These are phyloP conservation scores for Exophiala xenobiotica DNA, from an alignment of 2,329 filamentous ascomycete species.

Conservation along the genomic window DNA sequence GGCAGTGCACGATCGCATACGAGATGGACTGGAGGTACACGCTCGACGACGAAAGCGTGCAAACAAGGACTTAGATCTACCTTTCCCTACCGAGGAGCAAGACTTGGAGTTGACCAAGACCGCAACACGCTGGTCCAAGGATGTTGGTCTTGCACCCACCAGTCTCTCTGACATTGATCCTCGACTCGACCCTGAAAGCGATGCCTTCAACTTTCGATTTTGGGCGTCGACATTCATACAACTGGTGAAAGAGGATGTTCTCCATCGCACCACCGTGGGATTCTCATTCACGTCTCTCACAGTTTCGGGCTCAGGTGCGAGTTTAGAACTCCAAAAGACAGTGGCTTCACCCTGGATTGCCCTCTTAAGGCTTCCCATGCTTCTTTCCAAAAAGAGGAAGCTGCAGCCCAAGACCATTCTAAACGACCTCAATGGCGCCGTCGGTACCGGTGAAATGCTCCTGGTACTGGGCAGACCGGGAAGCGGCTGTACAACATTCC, in stretches of 20 bases:
- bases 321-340: constrained; percentile 67
- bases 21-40: constrained; percentile 10
- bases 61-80: neutral
- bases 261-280: constrained; percentile 39
- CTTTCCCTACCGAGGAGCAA: neutral
- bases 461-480: constrained; percentile 68
- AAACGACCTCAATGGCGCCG: constrained; percentile 53
- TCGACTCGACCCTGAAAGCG: constrained; percentile 17
- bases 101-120: constrained; percentile 15
- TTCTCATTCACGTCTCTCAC: constrained; percentile 65
- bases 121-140: constrained; percentile 13
- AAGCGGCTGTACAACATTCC: constrained; percentile 70
- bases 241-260: constrained; percentile 16
- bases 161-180: constrained; percentile 19
- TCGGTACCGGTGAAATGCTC: constrained; percentile 59
- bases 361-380: constrained; percentile 58
- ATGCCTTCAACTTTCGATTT: constrained; percentile 20
- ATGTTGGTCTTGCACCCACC: constrained; percentile 5
- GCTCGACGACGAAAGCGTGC: constrained; percentile 4
- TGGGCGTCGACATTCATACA: constrained; percentile 18
- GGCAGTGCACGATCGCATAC: constrained; percentile 12
- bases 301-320: constrained; percentile 61
- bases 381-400: constrained; percentile 47
- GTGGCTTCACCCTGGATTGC: constrained; percentile 58
- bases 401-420: constrained; percentile 33